Evolutionary conservation across 495 filamentous ascomycete genomes (phyloP).

Genomic region (Penicillium bialowiezense): DNA sequence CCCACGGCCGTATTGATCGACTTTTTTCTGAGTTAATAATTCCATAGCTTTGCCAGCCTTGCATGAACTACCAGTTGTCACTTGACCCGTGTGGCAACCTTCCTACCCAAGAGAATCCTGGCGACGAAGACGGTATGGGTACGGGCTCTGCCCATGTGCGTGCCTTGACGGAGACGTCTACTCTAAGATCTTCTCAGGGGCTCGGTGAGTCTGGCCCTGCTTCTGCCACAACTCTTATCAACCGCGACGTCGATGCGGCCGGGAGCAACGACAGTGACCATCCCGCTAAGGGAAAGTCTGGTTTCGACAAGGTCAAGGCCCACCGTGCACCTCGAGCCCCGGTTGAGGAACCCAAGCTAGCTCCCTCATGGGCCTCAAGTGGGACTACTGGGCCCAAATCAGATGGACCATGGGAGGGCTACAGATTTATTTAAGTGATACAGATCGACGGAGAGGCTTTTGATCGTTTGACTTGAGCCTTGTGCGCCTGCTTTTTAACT

Average conservation of each 20-base stretch:
- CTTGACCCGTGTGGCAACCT: background rate
- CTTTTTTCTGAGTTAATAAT: background rate
- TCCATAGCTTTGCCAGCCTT: slow-evolving; percentile 5
- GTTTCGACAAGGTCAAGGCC: slow-evolving; percentile 1
- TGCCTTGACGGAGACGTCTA: no score
- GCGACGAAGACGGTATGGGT: background rate
- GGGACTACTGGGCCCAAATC: background rate
- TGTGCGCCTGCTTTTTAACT: no score
- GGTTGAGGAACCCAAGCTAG: background rate
- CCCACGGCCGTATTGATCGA: no score
- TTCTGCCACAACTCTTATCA: no score
- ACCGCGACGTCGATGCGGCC: no score
- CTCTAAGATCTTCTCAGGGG: no score
- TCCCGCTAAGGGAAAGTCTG: background rate
- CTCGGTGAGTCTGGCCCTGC: no score
- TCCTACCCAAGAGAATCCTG: background rate
- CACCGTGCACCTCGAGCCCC: background rate
- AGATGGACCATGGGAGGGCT: background rate
- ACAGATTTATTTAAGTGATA: background rate
- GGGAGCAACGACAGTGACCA: no score
- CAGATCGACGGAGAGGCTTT: no score
- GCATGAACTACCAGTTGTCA: slow-evolving; percentile 5
- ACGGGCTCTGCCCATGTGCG: no score
- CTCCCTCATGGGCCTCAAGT: background rate
- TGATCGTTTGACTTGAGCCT: no score